phyloP scores from a whole-genome alignment of 2,329 filamentous ascomycete species.

The Verticillium tricorpus region DNA sequence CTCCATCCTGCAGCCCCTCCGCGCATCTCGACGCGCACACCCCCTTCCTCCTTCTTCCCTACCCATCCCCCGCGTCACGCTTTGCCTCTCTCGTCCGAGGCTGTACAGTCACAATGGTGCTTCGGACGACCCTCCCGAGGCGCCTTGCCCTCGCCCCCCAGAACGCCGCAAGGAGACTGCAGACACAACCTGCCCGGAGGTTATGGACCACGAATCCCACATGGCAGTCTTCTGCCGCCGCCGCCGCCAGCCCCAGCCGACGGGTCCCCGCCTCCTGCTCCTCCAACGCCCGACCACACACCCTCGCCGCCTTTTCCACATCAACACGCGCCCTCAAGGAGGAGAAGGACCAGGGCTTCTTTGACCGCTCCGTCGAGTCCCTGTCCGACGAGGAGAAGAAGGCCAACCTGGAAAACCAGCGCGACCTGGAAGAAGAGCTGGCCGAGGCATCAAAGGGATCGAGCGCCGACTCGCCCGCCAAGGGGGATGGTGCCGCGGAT shows the following conservation, averaged over 20 bases:
- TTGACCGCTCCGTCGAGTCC: slow-evolving; percentile 44
- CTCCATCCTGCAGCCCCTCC: background rate
- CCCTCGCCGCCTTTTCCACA: slow-evolving; percentile 30
- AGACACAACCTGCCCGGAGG: slow-evolving; percentile 13
- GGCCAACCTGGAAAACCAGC: slow-evolving; percentile 43
- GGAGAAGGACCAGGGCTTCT: slow-evolving; percentile 40
- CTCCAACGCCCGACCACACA: background rate
- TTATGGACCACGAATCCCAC: slow-evolving; percentile 8
- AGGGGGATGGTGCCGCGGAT: slow-evolving; percentile 41
- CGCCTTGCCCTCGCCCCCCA: slow-evolving; percentile 32
- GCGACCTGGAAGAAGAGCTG: slow-evolving; percentile 40
- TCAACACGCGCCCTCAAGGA: slow-evolving; percentile 24
- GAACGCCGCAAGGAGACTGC: slow-evolving; percentile 17
- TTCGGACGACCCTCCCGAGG: slow-evolving; percentile 34
- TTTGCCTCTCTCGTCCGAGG: background rate
- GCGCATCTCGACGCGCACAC: background rate
- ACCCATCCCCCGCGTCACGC: no score
- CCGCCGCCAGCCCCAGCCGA: slow-evolving; percentile 17
- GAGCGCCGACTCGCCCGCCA: slow-evolving; percentile 40
- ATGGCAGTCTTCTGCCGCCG: slow-evolving; percentile 24
- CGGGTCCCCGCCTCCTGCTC: slow-evolving; percentile 19
- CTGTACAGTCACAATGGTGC: slow-evolving; percentile 28
- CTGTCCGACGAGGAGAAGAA: slow-evolving; percentile 50
- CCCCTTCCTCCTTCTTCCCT: background rate
- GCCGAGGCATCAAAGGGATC: slow-evolving; percentile 32